These are phyloP conservation scores for Pseudohalonectria lignicola DNA, from an alignment of 2,329 filamentous ascomycete species.

Conservation along the genomic window DNA sequence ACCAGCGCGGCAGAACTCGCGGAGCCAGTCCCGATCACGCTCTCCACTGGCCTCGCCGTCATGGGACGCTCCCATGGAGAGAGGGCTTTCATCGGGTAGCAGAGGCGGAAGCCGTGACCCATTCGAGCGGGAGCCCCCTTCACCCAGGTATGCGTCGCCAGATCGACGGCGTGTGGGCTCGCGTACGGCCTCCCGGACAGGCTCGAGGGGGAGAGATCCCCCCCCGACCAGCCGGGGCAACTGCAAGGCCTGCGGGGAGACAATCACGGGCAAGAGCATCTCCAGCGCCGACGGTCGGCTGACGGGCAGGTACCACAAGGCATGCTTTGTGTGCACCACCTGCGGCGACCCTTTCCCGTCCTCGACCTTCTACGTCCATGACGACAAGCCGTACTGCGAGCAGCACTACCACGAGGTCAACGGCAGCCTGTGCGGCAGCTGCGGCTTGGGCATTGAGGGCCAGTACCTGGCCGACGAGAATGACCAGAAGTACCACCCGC, in stretches of 20 bases:
- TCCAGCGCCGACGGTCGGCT: constrained; percentile 87
- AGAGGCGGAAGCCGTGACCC: not conserved
- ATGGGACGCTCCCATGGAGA: constrained; percentile 5
- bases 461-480: constrained; percentile 80
- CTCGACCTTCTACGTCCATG: constrained; percentile 82
- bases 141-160: constrained; percentile 3
- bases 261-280: constrained; percentile 83
- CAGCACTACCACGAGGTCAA: constrained; percentile 90
- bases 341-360: constrained; percentile 76
- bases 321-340: constrained; percentile 84
- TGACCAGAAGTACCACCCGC: constrained; percentile 70
- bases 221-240: constrained; percentile 48
- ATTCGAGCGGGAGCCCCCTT: constrained; percentile 1
- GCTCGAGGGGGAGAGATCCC: constrained; percentile 14
- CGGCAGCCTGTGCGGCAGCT: constrained; percentile 71
- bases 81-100: too few relatives aligned
- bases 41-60: constrained; percentile 10
- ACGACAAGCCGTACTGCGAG: constrained; percentile 82
- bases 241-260: constrained; percentile 71
- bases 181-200: constrained; percentile 25
- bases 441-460: constrained; percentile 81
- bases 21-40: constrained; percentile 9
- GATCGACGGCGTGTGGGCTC: not conserved
- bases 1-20: constrained; percentile 3
- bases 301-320: constrained; percentile 88